Evolutionary conservation across 2,329 filamentous ascomycete species (phyloP).

Genomic region (Nannizzia gypsea): DNA sequence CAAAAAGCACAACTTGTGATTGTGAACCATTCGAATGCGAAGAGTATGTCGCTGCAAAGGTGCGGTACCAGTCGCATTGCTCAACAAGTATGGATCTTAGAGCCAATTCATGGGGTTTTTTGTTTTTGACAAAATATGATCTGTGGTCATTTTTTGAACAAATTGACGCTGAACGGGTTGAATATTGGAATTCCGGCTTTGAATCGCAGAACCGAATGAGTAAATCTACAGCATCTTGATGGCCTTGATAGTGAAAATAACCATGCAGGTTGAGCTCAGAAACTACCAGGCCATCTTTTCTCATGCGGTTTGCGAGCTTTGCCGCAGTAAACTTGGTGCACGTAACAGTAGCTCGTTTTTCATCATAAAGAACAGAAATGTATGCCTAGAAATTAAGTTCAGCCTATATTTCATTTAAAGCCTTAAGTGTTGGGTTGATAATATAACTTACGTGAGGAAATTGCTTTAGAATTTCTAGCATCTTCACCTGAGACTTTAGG

Average conservation of each 20-base stretch:
- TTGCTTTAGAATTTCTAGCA: slow-evolving; percentile 15
- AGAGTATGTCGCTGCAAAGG: slow-evolving; percentile 17
- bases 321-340: slow-evolving; percentile 13
- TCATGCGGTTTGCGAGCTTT: slow-evolving; percentile 18
- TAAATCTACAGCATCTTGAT: slow-evolving; percentile 11
- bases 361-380: slow-evolving; percentile 29
- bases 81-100: slow-evolving; percentile 26
- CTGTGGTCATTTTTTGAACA: slow-evolving; percentile 15
- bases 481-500: slow-evolving; percentile 13
- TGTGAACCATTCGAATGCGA: slow-evolving; percentile 9
- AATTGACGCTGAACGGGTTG: slow-evolving; percentile 21
- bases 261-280: slow-evolving; percentile 24
- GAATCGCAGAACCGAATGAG: slow-evolving; percentile 22
- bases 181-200: slow-evolving; percentile 23
- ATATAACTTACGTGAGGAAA: slow-evolving; percentile 14
- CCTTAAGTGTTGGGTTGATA: neutral
- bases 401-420: neutral
- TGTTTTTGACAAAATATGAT: slow-evolving; percentile 17
- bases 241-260: slow-evolving; percentile 22
- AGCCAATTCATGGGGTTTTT: slow-evolving; percentile 22
- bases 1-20: slow-evolving; percentile 24
- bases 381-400: slow-evolving; percentile 22
- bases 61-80: slow-evolving; percentile 26
- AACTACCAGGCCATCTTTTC: slow-evolving; percentile 19
- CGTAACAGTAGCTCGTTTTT: slow-evolving; percentile 29